phyloP scores from a whole-genome alignment of 2,329 filamentous ascomycete genomes.

The Pleurostoma richardsiae region DNA sequence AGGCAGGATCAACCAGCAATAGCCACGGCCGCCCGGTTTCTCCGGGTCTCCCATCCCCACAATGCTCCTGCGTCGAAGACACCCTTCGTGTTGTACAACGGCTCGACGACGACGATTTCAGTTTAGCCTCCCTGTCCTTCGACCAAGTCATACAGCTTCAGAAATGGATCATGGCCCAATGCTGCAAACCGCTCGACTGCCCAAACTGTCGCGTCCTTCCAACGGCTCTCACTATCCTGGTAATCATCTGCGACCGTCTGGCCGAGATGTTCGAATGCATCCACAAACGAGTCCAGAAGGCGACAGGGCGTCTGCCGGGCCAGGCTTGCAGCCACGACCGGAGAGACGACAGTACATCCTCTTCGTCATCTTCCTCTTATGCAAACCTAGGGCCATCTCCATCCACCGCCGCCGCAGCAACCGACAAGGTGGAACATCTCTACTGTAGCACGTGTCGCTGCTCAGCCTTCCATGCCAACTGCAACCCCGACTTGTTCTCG shows the following conservation, averaged over 20 bases:
- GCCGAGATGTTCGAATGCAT: constrained; percentile 21
- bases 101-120: constrained; percentile 22
- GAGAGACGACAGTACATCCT: background rate
- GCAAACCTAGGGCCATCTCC: background rate
- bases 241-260: constrained; percentile 21
- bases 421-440: background rate
- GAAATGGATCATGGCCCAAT: constrained; percentile 21
- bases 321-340: background rate
- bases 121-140: constrained; percentile 15
- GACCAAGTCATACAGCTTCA: constrained; percentile 22
- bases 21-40: background rate
- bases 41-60: background rate
- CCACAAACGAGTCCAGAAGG: constrained; percentile 10
- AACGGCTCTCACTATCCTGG: constrained; percentile 14
- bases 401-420: background rate
- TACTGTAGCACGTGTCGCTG: constrained; percentile 1
- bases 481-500: constrained; percentile 19
- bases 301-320: background rate
- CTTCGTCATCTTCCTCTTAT: constrained; percentile 2
- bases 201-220: constrained; percentile 7
- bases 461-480: constrained; percentile 5
- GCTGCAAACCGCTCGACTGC: constrained; percentile 18
- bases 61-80: constrained; percentile 17
- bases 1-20: background rate
- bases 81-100: constrained; percentile 17